Evolutionary conservation across 805 yeast species (phyloP), one percentile per base, ranked within the genome.

Genomic region (Metschnikowia proteae): DNA sequence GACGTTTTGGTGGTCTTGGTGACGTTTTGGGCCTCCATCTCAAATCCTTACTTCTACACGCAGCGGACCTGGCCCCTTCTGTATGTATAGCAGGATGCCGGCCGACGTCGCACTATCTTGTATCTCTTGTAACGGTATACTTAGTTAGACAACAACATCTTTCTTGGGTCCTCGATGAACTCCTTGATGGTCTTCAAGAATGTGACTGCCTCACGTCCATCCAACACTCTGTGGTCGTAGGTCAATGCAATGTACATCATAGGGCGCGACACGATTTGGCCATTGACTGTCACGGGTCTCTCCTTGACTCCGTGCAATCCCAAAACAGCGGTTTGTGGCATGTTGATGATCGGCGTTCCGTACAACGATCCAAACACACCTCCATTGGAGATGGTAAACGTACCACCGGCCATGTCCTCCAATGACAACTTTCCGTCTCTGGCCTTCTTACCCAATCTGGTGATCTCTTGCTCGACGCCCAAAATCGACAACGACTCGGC

Each of bases 161-260:
- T 92, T 80, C 97, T 86, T 72, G 99, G 99, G 70, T 94, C 99
- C 79, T 94, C 98, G 60, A 94, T 88, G 73, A 88, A 82, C 76
- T 94, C 99, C 80, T 94, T 94, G 57, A 94, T 84, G 32, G 96
- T 88, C 79, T 83, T 91, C 75, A 94, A 81, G 88, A 92, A 94
- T 52, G 92, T 88, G 54, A 94, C 99, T 49, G 97, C 98, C 77
- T 94, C 99, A 75, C 98, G 88, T 61, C 99, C 99, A 68, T 94
- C 99, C 67, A 94, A 78, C 67, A 94, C 84, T 79, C 99, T 86
- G 78, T 94, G 99, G 69, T 94, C 99, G 71, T 94, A 94, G 50
- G 99, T 92, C 71, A 94, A 84, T 47, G 99, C 99, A 64, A 94
- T 75, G 81, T 94, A 94, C 99, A 94, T 94, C 98, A 94, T 92